phyloP scores from a whole-genome alignment of 2,329 filamentous ascomycete genomes.

The Aureobasidium sp. region DNA sequence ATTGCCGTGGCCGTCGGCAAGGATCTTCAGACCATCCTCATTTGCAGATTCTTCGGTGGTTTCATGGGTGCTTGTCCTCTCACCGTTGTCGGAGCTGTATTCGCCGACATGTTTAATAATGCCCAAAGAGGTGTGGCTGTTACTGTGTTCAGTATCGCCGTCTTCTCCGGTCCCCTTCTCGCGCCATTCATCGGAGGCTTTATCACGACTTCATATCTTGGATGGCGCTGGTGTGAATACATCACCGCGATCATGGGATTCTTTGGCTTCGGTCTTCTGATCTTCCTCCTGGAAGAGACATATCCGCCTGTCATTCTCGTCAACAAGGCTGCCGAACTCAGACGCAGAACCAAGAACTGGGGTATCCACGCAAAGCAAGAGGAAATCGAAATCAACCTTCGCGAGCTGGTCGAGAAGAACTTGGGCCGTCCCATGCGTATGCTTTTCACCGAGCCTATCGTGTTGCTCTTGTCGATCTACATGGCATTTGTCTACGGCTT shows the following conservation, averaged over 20 bases:
- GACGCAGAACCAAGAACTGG: conserved; percentile 50
- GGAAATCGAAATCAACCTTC: conserved; percentile 30
- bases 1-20: conserved; percentile 35
- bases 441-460: conserved; percentile 42
- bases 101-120: conserved; percentile 49
- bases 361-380: conserved; percentile 48
- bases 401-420: conserved; percentile 29
- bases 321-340: conserved; percentile 45
- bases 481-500: conserved; percentile 42
- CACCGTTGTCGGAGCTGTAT: conserved; percentile 42
- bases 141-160: conserved; percentile 28
- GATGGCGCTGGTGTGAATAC: conserved; percentile 46
- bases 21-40: conserved; percentile 30
- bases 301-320: conserved; percentile 52
- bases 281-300: conserved; percentile 49
- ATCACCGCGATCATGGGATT: conserved; percentile 51
- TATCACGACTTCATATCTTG: conserved; percentile 23
- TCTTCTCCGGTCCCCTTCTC: conserved; percentile 26
- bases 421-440: conserved; percentile 36
- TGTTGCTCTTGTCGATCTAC: conserved; percentile 39
- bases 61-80: conserved; percentile 32
- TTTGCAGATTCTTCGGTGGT: conserved; percentile 30
- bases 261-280: conserved; percentile 36
- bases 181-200: conserved; percentile 27
- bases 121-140: conserved; percentile 23